Evolutionary conservation across 176 grass and related monocot genomes (phyloP), one percentile per base, ranked within the genome.

Genomic region (Elaeis guineensis): DNA sequence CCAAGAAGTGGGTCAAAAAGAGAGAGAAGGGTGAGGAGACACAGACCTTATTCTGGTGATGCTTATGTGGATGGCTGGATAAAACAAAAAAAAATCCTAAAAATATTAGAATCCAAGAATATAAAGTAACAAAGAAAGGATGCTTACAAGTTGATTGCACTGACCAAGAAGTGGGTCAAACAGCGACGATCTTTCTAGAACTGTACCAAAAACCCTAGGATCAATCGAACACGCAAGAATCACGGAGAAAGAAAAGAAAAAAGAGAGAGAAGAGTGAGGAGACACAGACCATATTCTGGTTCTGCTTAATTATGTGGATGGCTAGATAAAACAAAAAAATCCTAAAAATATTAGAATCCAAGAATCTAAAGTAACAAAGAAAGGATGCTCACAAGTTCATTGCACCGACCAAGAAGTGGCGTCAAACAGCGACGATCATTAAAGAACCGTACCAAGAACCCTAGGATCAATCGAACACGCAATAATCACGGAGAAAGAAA

Each of bases 131-230:
- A 52, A 17, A 23, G 21, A 5, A 39, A 5, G 30, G 29, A 5
- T 19, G 3, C 8, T 5, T n/a, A 28, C n/a, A 49, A 16, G 18
- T 19, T n/a, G 12, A 28, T n/a, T 57, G 17, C 29, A 58, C 66
- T 49, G 29, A 23, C 68, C 9, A 39, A 59, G 55, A 70, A 59
- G 49, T 51, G 59, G 17, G 54, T 18, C 56, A 71, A 21, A 55
- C 60, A 71, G 23, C 30, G 68, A 19, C 68, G 55, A 71, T 71
- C 68, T 48, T 71, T 71, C 26, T 60, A 71, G 55, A 71, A 71
- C 68, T 60, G 28, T 29, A 6, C 28, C 28, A 29, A 29, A 5
- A 29, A 29, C 28, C 28, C 28, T 29, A 4, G 28, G 28, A 29
- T 29, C 28, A 29, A 29, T 29, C 5, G 28, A 29, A 6, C 28